Base-by-base conservation (phyloP, 78 protist genomes). In the Dictyostelium intermedium region DNA sequence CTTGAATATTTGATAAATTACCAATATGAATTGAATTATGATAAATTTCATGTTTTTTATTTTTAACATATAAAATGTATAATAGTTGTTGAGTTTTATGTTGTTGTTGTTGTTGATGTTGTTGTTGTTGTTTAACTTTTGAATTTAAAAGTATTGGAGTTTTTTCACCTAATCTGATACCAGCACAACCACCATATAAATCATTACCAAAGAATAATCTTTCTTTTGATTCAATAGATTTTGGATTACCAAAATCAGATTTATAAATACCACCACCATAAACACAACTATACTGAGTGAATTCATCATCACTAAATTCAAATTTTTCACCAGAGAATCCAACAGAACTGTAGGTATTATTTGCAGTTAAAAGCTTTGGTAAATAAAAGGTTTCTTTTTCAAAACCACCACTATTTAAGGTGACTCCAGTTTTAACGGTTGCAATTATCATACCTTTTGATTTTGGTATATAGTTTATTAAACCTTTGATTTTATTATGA, bases 361-460 rank as follows among this genome's bases (percentile, higher is more conserved):
- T 66, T 2, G 2, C 37, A 11, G 74, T 66, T 66, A 66, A 66
- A 11, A 66, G 9, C 11, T 66, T 66, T 66, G 74, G 74, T 66
- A 66, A 10, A 13, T 66, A 66, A 5, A 27, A 66, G 3, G 74
- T 66, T 10, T 66, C 74, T 3, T 30, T 66, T 3, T 66, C 74
- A 27, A 11, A 25, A 27, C 35, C 39, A 9, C 18, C 18, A 27
- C 39, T 66, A 27, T 66, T 9, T 11, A 66, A 27, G 2, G 74
- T 66, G 2, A 30, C 3, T 0, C 74, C 74, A 27, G 74, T 66
- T 27, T 66, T 66, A 2, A 66, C 74, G 2, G 74, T 66, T 66
- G 74, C 74, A 66, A 66, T 66, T 66, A 66, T 18, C 74, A 66
- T 66, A 66, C 74, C 10, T 66, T 66, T 66, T 66, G 74, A 66